Evolutionary conservation across 2,329 filamentous ascomycete genomes (phyloP).

Genomic region (Pestalotiopsis sp.): DNA sequence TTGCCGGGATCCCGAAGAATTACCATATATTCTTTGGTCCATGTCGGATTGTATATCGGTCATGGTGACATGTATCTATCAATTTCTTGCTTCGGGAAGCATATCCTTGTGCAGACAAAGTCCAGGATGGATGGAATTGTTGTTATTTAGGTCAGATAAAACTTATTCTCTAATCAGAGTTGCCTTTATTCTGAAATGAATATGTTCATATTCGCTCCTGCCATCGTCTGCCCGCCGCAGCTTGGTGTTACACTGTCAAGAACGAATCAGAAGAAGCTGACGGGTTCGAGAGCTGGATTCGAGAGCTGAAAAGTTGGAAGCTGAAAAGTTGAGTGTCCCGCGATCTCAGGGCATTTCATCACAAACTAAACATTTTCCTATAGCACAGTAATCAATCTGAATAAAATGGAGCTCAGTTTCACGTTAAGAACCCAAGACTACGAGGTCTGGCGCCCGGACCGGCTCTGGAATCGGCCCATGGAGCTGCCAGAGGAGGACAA

Average conservation of each 20-base stretch:
- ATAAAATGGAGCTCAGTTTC: neutral
- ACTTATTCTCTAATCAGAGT: neutral
- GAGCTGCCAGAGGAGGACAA: constrained; percentile 6
- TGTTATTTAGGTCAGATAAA: too few species aligned
- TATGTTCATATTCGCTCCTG: neutral
- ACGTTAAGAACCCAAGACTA: neutral
- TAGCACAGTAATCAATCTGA: neutral
- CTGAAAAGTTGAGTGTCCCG: too few species aligned
- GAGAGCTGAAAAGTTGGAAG: too few species aligned
- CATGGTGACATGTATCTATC: too few species aligned
- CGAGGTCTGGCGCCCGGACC: neutral
- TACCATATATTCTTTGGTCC: too few species aligned
- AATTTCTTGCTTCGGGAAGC: too few species aligned
- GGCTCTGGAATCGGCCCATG: neutral
- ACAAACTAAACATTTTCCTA: neutral
- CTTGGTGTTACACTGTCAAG: neutral
- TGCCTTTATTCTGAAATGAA: neutral
- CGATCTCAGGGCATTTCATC: neutral
- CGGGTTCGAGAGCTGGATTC: too few species aligned
- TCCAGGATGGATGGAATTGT: too few species aligned
- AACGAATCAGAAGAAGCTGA: neutral
- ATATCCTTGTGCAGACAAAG: too few species aligned
- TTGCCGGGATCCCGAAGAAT: too few species aligned
- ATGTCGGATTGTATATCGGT: too few species aligned
- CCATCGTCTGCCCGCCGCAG: neutral